Percentiles rank a stretch among this genome's conserved stretches.
phyloP scores from a whole-genome alignment of 768 basidiomycete species.

The Mycena pura region DNA sequence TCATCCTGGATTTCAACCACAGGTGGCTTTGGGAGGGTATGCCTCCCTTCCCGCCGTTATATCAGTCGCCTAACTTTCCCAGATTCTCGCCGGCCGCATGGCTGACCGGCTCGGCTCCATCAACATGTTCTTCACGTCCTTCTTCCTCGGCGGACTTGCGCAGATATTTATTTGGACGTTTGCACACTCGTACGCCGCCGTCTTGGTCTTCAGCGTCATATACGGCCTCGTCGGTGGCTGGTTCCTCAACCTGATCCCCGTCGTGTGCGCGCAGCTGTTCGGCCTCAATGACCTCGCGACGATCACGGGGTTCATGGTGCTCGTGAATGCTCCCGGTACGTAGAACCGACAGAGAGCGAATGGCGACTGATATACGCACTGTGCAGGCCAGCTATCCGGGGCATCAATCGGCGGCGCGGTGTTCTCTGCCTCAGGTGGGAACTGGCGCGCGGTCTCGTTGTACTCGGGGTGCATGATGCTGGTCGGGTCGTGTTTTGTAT shows the following conservation, averaged over 20 bases:
- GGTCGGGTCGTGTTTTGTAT: conserved; percentile 34
- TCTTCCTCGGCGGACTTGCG: conserved; percentile 41
- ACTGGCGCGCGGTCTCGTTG: conserved; percentile 39
- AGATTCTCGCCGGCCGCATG: conserved; percentile 43
- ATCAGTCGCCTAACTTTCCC: background rate
- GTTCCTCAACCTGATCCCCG: conserved; percentile 41
- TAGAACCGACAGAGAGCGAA: too few relatives aligned
- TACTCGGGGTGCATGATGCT: conserved; percentile 39
- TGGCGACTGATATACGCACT: background rate
- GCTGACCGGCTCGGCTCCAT: conserved; percentile 46
- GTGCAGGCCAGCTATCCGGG: conserved; percentile 38
- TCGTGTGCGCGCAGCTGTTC: conserved; percentile 38
- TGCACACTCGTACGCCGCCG: conserved; percentile 36
- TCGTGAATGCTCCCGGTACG: conserved; percentile 31
- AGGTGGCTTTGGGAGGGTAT: conserved; percentile 32
- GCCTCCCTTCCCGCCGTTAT: background rate
- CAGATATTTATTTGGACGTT: conserved; percentile 49
- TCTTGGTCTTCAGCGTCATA: conserved; percentile 39
- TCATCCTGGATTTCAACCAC: background rate
- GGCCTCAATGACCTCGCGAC: conserved; percentile 32
- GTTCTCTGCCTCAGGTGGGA: conserved; percentile 34
- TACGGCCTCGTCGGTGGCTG: conserved; percentile 44
- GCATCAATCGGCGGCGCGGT: conserved; percentile 41
- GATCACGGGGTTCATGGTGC: conserved; percentile 33
- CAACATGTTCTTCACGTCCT: conserved; percentile 45